Percentiles rank a stretch among this genome's conserved stretches.
These are phyloP conservation scores for Coccomyxa sp. DNA, from an alignment of 139 green algal genomes.

Conservation along the genomic window DNA sequence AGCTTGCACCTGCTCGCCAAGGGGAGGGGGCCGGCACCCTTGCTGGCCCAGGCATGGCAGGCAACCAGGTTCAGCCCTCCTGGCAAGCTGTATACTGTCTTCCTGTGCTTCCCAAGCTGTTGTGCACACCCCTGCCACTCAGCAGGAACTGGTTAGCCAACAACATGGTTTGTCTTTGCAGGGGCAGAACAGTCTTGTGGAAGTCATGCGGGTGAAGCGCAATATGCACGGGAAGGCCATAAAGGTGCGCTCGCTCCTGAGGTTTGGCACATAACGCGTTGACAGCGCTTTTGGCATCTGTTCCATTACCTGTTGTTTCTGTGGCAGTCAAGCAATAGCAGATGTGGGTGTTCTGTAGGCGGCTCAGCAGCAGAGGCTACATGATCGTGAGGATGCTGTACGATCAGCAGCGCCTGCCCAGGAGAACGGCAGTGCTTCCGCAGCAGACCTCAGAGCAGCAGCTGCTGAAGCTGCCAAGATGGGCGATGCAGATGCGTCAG, in stretches of 20 bases:
- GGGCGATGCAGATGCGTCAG: conserved; percentile 1
- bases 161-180: too few relatives aligned
- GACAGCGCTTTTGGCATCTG: neutral
- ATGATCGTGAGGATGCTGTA: neutral
- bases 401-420: neutral
- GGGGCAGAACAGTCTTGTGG: conserved; percentile 27
- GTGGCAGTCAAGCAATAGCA: too few relatives aligned
- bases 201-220: conserved; percentile 76
- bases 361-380: conserved; percentile 5
- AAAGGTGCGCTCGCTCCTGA: conserved; percentile 16
- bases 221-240: conserved; percentile 50
- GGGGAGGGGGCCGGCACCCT: conserved; percentile 24
- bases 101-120: too few relatives aligned
- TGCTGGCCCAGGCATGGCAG: conserved; percentile 34
- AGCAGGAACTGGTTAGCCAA: too few relatives aligned
- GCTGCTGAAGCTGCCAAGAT: neutral
- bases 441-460: neutral
- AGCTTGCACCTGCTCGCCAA: conserved; percentile 43
- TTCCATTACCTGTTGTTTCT: too few relatives aligned
- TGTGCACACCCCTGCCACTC: too few relatives aligned
- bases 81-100: too few relatives aligned
- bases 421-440: neutral
- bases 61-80: too few relatives aligned
- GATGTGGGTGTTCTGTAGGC: too few relatives aligned
- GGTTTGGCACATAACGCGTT: neutral